Evolutionary conservation across 2,329 filamentous ascomycete species (phyloP).

Genomic region (Penicillium sp.): DNA sequence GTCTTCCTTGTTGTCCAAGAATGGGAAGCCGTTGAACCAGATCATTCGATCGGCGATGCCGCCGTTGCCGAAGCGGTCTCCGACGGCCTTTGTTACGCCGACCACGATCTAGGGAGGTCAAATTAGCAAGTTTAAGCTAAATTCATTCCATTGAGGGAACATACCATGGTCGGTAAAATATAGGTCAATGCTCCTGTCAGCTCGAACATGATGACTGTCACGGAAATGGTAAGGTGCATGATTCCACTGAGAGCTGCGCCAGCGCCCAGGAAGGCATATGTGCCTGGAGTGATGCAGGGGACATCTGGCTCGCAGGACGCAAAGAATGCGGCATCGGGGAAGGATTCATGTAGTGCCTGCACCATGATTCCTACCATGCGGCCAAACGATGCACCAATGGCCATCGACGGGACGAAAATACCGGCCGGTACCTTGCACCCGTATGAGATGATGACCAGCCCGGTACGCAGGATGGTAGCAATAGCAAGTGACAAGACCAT

Average conservation of each 20-base stretch:
- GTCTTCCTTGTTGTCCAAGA: constrained; percentile 94
- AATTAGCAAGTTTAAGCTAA: neutral
- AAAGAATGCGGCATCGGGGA: constrained; percentile 80
- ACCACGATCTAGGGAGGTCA: constrained; percentile 66
- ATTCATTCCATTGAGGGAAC: constrained; percentile 10
- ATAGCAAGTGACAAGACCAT: constrained; percentile 74
- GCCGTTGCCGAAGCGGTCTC: constrained; percentile 86
- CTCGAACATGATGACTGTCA: constrained; percentile 99
- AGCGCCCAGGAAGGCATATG: constrained; percentile 91
- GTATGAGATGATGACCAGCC: constrained; percentile 91
- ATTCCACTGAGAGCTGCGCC: constrained; percentile 89
- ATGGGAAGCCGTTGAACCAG: constrained; percentile 96
- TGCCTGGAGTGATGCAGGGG: constrained; percentile 94
- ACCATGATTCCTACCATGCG: constrained; percentile 92
- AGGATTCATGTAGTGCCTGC: constrained; percentile 77
- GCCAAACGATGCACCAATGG: constrained; percentile 89
- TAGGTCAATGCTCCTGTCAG: constrained; percentile 95
- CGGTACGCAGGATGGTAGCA: constrained; percentile 74
- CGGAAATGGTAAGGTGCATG: constrained; percentile 95
- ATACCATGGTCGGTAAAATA: constrained; percentile 87
- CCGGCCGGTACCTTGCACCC: constrained; percentile 97
- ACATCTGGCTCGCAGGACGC: constrained; percentile 82
- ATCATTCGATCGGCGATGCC: constrained; percentile 98
- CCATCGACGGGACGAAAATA: constrained; percentile 98
- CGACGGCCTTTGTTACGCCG: constrained; percentile 89